Base-by-base conservation (phyloP, 805 yeast species). In the Hanseniaspora meyeri region DNA sequence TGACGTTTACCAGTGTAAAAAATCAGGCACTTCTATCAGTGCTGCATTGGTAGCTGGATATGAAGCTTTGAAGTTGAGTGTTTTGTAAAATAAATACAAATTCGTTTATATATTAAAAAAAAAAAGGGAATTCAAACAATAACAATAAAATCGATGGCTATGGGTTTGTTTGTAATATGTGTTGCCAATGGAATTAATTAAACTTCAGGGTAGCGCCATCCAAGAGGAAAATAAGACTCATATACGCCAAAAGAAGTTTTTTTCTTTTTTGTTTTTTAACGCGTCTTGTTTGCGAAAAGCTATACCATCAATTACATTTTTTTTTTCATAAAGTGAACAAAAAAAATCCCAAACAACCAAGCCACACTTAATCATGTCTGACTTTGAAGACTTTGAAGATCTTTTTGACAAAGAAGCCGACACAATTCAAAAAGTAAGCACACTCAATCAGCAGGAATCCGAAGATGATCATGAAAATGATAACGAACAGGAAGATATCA, bases 361-460 rank as follows among this genome's bases (percentile, higher is more conserved):
- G 17, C 16, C 16, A 36, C 16, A 36, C n/a, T 4, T 17, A 19
- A 4, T 34, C 8, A 53, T 53, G 57, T 53, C 57, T 17, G 57
- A 53, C 17, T 53, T 53, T 46, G 57, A 53, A 39, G 57, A 53
- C 42, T 45, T 53, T 46, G 57, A 53, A 24, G 50, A 46, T 11
- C 19, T 53, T 14, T 53, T 53, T 53, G 57, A 37, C 14, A 53
- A 53, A 46, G 57, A 53, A 39, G 57, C 57, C 16, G 56, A 48
- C 10, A 29, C 24, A 1, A 31, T 31, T 31, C 31, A 50, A 50
- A 50, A 16, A 42, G 17, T 34, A 9, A 45, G 3, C 19, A 29
- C n/a, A 29, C 34, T 17, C 12, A 29, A 27, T 9, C 40, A 50
- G 20, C 39, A 40, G 3, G 3, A 11, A 45, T n/a, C 34, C 29